Base-by-base conservation (phyloP, 2,329 filamentous ascomycete genomes). In the Diaporthe sp. region DNA sequence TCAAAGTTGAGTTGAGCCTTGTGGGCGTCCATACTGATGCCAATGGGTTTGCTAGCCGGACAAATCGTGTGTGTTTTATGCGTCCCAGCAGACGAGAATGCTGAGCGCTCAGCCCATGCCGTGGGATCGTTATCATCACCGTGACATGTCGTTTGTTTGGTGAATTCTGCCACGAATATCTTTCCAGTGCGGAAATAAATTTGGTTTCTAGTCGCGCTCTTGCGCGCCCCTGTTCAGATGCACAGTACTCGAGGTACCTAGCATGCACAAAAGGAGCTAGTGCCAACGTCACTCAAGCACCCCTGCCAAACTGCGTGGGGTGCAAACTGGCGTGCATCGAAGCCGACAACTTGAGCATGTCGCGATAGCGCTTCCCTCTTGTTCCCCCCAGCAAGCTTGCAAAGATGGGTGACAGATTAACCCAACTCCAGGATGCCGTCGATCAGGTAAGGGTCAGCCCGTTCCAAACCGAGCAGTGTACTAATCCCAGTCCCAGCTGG, bases 371-470 rank as follows among this genome's bases (percentile, higher is more conserved):
- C 4, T 39, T 42, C 72, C 5, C 31, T 55, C 72, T n/a, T 17
- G 28, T 8, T 39, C n/a, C 39, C 42, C 37, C 46, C 57, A 77
- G 80, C 31, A 76, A 62, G 44, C 77, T 65, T 19, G 58, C 51
- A 61, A 84, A 78, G 9, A 95, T 95, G 92, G 89, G 90, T 39
- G 95, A 97, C 82, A 89, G 93, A 77, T 88, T 97, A 75, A 96
- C 95, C 1, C 94, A 97, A 83, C 88, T 97, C 75, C 95, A 97
- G 84, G 94, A 97, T 86, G 93, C 94, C 83, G 91, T 96, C 76
- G 94, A 97, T 81, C 92, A 95, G 89, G 94, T 94, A 86, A 46
- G 84, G 62, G 17, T 62, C 74, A 49, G 69, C 75, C 59, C 28
- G n/a, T 19, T n/a, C 7, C 17, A 65, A 46, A 19, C 13, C 46